Evolutionary conservation across 2,329 filamentous ascomycete genomes (phyloP).

Genomic region (Pseudogymnoascus sp.): DNA sequence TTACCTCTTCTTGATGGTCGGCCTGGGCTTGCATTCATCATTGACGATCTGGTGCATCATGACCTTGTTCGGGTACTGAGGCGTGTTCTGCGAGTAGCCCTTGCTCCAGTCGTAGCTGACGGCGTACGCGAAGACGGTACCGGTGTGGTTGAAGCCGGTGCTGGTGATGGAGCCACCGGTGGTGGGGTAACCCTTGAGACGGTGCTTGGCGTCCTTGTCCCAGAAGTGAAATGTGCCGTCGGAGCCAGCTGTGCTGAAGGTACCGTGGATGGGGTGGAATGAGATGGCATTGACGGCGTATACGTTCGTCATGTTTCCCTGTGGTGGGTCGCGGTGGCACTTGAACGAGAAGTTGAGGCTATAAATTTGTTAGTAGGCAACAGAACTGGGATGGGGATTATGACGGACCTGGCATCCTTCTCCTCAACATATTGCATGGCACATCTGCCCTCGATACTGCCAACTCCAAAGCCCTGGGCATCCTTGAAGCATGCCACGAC

Average conservation of each 20-base stretch:
- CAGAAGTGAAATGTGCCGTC: conserved; percentile 97
- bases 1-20: conserved; percentile 31
- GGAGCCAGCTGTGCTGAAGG: conserved; percentile 92
- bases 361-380: conserved; percentile 12
- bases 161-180: conserved; percentile 82
- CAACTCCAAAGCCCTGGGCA: conserved; percentile 84
- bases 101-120: conserved; percentile 98
- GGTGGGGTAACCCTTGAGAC: conserved; percentile 78
- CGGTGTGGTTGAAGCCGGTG: conserved; percentile 83
- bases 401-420: conserved; percentile 65
- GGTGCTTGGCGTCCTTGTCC: conserved; percentile 87
- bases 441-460: conserved; percentile 92
- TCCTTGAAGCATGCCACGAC: conserved; percentile 94
- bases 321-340: conserved; percentile 79
- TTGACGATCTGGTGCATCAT: conserved; percentile 70
- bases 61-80: conserved; percentile 67
- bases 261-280: conserved; percentile 93
- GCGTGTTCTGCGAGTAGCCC: conserved; percentile 78
- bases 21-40: conserved; percentile 53
- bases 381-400: neutral
- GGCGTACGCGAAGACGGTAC: conserved; percentile 79
- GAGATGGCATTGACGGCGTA: conserved; percentile 95
- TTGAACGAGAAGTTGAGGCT: conserved; percentile 98
- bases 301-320: conserved; percentile 74
- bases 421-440: conserved; percentile 98